Percentiles rank a stretch among this genome's conserved stretches.
Evolutionary conservation across 2,329 filamentous ascomycete genomes (phyloP).

Genomic region (Cryphonectria carpinicola): DNA sequence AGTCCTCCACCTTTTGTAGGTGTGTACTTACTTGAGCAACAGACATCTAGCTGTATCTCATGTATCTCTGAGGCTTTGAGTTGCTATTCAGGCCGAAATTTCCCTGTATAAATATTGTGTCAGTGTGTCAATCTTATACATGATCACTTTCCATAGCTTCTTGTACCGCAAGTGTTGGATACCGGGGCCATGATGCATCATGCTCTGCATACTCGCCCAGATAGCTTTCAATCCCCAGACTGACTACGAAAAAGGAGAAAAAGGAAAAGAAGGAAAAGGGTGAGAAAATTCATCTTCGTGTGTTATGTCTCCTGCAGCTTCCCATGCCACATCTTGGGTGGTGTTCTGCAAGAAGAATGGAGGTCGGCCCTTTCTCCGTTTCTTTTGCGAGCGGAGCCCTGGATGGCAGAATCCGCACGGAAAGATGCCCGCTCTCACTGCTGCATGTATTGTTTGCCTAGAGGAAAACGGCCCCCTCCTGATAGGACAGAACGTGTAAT

Average conservation of each 20-base stretch:
- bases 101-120: not conserved
- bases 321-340: not conserved
- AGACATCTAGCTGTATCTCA: not conserved
- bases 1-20: not conserved
- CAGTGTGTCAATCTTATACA: not conserved
- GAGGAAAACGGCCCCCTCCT: not conserved
- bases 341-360: not conserved
- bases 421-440: not conserved
- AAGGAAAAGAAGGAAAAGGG: not conserved
- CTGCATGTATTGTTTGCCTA: not conserved
- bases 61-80: not conserved
- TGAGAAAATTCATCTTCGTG: not conserved
- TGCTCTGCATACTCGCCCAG: not conserved
- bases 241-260: not conserved
- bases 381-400: not conserved
- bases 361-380: not conserved
- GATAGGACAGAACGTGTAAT: not conserved
- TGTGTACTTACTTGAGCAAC: no score
- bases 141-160: not conserved
- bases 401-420: not conserved
- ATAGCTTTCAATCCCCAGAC: not conserved
- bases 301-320: not conserved
- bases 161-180: not conserved
- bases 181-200: not conserved
- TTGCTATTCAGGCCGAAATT: not conserved